phyloP scores from a whole-genome alignment of 2,329 filamentous ascomycete genomes.

The Peltaster fructicola region DNA sequence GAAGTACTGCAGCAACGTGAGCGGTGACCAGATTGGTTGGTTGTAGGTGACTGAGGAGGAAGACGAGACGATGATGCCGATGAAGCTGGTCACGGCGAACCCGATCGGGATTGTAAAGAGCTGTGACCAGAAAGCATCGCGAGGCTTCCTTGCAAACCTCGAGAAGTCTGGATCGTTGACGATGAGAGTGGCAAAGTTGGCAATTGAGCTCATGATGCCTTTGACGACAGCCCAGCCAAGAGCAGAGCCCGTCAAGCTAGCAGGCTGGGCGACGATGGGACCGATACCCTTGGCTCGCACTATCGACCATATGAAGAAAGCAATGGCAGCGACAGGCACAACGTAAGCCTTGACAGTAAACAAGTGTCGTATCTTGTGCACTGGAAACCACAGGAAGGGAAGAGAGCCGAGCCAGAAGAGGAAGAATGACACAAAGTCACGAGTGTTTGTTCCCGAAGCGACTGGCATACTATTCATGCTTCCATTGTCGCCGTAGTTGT shows the following conservation, averaged over 20 bases:
- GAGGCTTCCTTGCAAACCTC: constrained; percentile 61
- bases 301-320: constrained; percentile 77
- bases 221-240: constrained; percentile 70
- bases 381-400: constrained; percentile 75
- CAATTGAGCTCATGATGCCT: constrained; percentile 75
- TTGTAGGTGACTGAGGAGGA: constrained; percentile 27
- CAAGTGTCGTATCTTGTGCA: constrained; percentile 76
- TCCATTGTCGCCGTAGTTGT: constrained; percentile 19
- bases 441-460: constrained; percentile 53
- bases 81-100: constrained; percentile 52
- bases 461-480: constrained; percentile 50
- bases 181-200: constrained; percentile 56
- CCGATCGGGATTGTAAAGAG: constrained; percentile 36
- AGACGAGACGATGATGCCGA: constrained; percentile 35
- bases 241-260: constrained; percentile 43
- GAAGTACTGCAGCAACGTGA: constrained; percentile 22
- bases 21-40: constrained; percentile 19
- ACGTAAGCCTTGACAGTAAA: constrained; percentile 82
- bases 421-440: constrained; percentile 66
- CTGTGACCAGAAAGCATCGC: constrained; percentile 65
- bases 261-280: constrained; percentile 57
- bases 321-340: constrained; percentile 65
- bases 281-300: constrained; percentile 68
- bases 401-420: constrained; percentile 70
- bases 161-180: constrained; percentile 29